Evolutionary conservation across 1,139 yeast species (phyloP), one percentile per base, ranked within the genome.

Genomic region (Candida tropicalis): DNA sequence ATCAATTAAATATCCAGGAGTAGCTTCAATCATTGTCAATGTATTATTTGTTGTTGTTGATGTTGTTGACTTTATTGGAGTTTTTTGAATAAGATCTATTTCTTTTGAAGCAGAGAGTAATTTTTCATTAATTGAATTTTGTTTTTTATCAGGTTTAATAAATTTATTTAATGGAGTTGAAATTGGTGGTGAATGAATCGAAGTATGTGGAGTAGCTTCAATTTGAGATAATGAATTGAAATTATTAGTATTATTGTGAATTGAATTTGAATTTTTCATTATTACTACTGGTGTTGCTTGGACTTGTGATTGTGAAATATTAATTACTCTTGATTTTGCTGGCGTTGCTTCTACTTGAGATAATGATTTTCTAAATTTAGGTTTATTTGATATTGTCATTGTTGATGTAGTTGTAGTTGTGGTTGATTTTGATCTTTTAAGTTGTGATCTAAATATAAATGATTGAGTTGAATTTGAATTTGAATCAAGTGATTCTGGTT

Each of bases 311-410:
- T 28, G 42, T 22, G 24, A 13, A 36, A 6, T 35, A 31, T 28
- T 27, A 8, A 22, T 31, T 38, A 25, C 22, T 17, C 34, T 31
- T 35, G 32, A 23, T 24, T 44, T 39, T 8, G 37, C 45, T 22
- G 70, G 70, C 1, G 69, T 65, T 2, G 59, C 64, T 13, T 56
- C 59, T 5, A 66, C 62, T 46, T 66, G 71, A 1, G 64, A 51
- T 22, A 59, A 44, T 4, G 62, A 54, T 18, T 40, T 40, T 22
- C 41, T 39, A 4, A 44, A 34, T 20, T 48, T 45, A 12, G 47
- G 45, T 37, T 61, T 61, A 1, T 56, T 54, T 2, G 68, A 67
- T 1, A 67, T 62, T 0, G 62, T 58, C 38, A 57, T 54, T 1
- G 61, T 59, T 40, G 46, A 22, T 12, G 40, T 10, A 6, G 26